Conservation (phyloP, 345 rosid species). For the Cardamine chenopodiifolia region DNA sequence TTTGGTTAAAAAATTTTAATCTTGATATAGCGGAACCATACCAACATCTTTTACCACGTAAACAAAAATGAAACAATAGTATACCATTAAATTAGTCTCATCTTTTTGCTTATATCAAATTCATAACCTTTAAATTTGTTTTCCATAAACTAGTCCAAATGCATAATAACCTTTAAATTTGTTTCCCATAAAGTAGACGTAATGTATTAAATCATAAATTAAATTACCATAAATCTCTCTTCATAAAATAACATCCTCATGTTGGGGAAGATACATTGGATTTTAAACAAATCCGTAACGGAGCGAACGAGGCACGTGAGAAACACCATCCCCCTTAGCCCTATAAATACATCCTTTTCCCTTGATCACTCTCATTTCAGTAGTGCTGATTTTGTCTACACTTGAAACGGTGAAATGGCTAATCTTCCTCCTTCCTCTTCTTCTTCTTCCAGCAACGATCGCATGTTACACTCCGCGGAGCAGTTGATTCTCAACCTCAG, state of each 20-base stretch:
- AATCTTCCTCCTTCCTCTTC: constrained; percentile 58
- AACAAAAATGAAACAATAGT: no score
- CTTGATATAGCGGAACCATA: background rate
- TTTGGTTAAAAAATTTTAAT: no score
- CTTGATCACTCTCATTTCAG: background rate
- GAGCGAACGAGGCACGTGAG: constrained; percentile 37
- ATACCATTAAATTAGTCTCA: background rate
- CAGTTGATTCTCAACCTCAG: constrained; percentile 76
- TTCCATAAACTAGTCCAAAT: background rate
- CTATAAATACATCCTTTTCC: constrained; percentile 24
- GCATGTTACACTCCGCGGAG: constrained; percentile 66
- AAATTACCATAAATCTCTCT: background rate
- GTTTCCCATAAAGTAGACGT: background rate
- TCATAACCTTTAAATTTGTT: background rate
- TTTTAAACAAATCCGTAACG: background rate
- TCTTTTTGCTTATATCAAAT: background rate
- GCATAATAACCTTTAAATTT: background rate
- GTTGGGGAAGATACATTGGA: background rate
- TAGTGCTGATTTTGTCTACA: constrained; percentile 8
- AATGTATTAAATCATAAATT: no score
- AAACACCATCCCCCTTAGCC: background rate
- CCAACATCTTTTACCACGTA: no score
- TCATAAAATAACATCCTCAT: background rate
- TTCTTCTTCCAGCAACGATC: constrained; percentile 52
- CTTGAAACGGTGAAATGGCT: constrained; percentile 48